Evolutionary conservation across 176 grass and related monocot genomes (phyloP), one percentile per base, ranked within the genome.

Genomic region (Carex scoparia): DNA sequence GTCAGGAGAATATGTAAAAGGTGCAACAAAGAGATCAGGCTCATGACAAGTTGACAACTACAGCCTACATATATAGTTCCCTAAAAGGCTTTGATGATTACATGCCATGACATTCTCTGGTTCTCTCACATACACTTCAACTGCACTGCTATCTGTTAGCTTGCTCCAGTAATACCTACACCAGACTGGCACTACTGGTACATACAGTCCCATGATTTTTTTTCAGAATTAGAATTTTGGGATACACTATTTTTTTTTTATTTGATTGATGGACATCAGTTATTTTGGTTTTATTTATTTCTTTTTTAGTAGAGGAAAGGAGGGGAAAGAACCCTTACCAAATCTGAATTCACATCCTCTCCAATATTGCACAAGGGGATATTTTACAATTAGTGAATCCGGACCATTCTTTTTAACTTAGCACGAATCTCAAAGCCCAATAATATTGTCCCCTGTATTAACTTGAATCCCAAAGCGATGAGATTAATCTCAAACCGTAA

Each of bases 11-110:
- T 33, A 77, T 77, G 18, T 56, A 57, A 78, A 76, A 78, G 74
- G 74, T 78, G 1, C 27, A 78, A 57, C 48, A 78, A 78, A 56
- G 51, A 12, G 71, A 53, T 76, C 71, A 54, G 71, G 71, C 48
- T 76, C 71, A 76, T 76, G 46, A 76, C 71, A 76, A 28, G 15
- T 76, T 76, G 71, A 76, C 71, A 76, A 54, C 19, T 54, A 76
- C 71, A 76, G 46, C 46, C 46, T 31, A 76, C 19, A 42, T 51
- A 76, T 44, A 42, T 51, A 75, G 51, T 78, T 1, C 51, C 51
- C 28, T 33, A 33, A 57, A 54, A 77, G 73, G 27, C 46, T 56
- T 56, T 54, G 51, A 63, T 23, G 56, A 74, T 78, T 78, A 57
- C 51, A 78, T 57, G 23, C 14, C 73, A 77, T 55, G 71, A 10